Evolutionary conservation across 2,329 filamentous ascomycete species (phyloP).

Genomic region (Alternaria tenuissima): DNA sequence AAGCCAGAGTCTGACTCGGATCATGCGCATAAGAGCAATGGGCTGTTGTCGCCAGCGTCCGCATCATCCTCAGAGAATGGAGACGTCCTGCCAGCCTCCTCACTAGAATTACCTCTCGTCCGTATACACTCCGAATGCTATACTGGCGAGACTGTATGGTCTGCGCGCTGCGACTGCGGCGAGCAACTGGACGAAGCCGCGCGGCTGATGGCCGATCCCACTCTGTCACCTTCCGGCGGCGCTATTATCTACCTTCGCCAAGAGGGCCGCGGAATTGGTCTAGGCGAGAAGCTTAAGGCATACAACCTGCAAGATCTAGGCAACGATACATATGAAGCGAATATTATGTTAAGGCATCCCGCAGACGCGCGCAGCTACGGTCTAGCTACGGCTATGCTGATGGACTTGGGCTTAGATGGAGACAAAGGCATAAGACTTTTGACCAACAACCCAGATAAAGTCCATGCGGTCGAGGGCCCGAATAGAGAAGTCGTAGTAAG

Average conservation of each 20-base stretch:
- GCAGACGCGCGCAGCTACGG: constrained; percentile 96
- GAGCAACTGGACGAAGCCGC: constrained; percentile 98
- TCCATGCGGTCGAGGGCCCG: constrained; percentile 90
- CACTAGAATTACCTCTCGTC: constrained; percentile 72
- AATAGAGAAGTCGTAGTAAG: constrained; percentile 86
- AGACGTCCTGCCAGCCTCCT: constrained; percentile 35
- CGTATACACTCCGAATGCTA: constrained; percentile 98
- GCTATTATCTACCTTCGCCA: constrained; percentile 96
- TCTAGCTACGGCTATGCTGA: constrained; percentile 92
- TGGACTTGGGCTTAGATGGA: constrained; percentile 77
- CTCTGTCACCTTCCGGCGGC: constrained; percentile 70
- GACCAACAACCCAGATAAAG: constrained; percentile 98
- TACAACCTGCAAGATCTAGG: constrained; percentile 98
- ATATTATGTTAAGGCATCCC: constrained; percentile 86
- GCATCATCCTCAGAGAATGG: constrained; percentile 40
- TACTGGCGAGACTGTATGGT: constrained; percentile 98
- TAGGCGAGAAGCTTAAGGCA: constrained; percentile 95
- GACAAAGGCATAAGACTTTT: constrained; percentile 79
- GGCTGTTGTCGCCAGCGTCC: constrained; percentile 27
- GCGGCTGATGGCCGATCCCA: constrained; percentile 81
- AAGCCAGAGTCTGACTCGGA: constrained; percentile 14
- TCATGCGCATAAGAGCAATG: constrained; percentile 18
- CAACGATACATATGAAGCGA: constrained; percentile 97
- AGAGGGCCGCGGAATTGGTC: constrained; percentile 92
- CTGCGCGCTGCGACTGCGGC: constrained; percentile 94